A percentile compares a stretch with the other conserved stretches of the same genome.
Evolutionary conservation across 345 rosid species (phyloP).

Genomic region (Anastatica hierochuntica): DNA sequence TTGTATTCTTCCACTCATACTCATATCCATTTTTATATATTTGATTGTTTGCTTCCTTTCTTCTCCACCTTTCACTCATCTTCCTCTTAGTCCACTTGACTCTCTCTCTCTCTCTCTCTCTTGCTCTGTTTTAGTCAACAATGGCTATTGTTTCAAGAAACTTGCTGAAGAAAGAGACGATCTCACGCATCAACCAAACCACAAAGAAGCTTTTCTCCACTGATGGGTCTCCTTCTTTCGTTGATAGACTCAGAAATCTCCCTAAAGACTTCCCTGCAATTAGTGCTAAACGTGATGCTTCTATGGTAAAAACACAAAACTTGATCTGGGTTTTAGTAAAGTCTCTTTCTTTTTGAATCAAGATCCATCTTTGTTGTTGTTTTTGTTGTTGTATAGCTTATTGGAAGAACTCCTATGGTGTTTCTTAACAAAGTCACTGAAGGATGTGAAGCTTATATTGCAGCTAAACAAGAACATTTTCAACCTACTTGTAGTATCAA

Average conservation of each 20-base stretch:
- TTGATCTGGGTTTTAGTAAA: background rate
- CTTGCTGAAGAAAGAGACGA: constrained; percentile 32
- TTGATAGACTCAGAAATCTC: constrained; percentile 60
- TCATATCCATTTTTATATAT: constrained; percentile 2
- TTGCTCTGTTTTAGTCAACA: constrained; percentile 6
- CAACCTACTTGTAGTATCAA: constrained; percentile 91
- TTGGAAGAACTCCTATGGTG: constrained; percentile 79
- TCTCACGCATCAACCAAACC: constrained; percentile 11
- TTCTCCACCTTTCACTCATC: constrained; percentile 15
- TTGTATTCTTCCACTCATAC: background rate
- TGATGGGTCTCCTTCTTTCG: constrained; percentile 36
- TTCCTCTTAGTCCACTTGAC: background rate
- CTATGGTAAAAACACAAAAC: constrained; percentile 34
- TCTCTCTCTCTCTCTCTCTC: background rate
- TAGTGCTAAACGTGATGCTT: constrained; percentile 51
- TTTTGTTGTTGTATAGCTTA: too few species aligned
- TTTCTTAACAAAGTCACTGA: constrained; percentile 75
- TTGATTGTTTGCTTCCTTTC: background rate
- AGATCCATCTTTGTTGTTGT: background rate
- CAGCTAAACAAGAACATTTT: constrained; percentile 87
- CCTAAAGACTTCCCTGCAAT: constrained; percentile 59
- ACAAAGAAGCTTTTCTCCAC: constrained; percentile 39
- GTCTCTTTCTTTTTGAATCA: background rate
- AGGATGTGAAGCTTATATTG: constrained; percentile 87
- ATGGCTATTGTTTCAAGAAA: constrained; percentile 45